phyloP scores from a whole-genome alignment of 179 eudicot species.

The Camellia oleifera region DNA sequence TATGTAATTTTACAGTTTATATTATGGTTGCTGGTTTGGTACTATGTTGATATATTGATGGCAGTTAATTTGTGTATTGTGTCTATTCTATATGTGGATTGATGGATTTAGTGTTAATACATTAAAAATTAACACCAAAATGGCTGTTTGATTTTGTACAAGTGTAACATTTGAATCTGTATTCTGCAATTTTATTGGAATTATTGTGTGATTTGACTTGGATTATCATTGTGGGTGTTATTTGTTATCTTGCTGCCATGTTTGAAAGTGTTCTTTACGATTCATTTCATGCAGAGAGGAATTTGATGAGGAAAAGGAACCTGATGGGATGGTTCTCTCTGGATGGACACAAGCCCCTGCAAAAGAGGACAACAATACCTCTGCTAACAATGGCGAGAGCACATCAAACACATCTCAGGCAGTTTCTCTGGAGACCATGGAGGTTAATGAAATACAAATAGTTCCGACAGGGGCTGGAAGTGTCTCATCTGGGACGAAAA shows the following conservation, averaged over 20 bases:
- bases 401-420: constrained; percentile 36
- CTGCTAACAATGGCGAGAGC: constrained; percentile 59
- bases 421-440: constrained; percentile 31
- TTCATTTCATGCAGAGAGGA: constrained; percentile 53
- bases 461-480: constrained; percentile 18
- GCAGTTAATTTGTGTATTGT: background rate
- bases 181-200: background rate
- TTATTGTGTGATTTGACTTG: background rate
- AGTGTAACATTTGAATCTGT: background rate
- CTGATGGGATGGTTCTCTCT: constrained; percentile 88
- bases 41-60: too few species aligned
- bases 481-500: constrained; percentile 45
- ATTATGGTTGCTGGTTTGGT: background rate
- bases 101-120: background rate
- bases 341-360: constrained; percentile 74
- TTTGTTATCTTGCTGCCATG: background rate
- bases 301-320: constrained; percentile 95
- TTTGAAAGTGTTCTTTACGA: constrained; percentile 5
- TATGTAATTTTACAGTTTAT: background rate
- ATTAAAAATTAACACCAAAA: background rate
- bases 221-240: background rate
- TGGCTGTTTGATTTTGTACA: background rate
- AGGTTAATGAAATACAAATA: constrained; percentile 35
- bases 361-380: constrained; percentile 36
- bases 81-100: background rate